Percentiles rank a stretch among this genome's conserved stretches.
Evolutionary conservation across 176 grass and related monocot species (phyloP).

Genomic region (Carex myosuroides): DNA sequence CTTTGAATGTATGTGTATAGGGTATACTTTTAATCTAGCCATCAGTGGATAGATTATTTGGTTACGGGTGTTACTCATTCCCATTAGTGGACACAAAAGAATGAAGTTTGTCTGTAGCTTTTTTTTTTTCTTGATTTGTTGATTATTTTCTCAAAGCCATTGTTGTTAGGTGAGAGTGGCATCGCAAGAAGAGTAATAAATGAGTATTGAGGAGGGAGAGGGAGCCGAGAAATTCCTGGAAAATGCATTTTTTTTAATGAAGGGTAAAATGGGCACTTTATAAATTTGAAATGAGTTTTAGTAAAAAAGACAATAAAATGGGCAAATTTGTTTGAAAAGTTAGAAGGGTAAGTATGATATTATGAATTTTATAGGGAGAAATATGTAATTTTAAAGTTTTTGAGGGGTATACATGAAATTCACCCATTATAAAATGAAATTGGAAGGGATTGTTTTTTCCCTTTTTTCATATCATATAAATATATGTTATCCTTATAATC

Average conservation of each 20-base stretch:
- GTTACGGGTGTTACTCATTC: not conserved
- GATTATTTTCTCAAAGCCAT: not conserved
- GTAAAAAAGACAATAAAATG: too few relatives aligned
- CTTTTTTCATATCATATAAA: too few relatives aligned
- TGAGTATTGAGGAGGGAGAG: constrained; percentile 66
- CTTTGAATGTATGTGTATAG: not conserved
- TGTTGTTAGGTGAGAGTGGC: constrained; percentile 66
- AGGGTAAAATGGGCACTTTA: too few relatives aligned
- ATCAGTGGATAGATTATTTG: not conserved
- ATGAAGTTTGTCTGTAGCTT: not conserved
- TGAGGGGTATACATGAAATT: too few relatives aligned
- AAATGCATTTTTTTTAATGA: constrained; percentile 21
- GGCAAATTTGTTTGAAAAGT: too few relatives aligned
- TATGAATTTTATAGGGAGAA: too few relatives aligned
- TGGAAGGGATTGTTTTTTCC: too few relatives aligned
- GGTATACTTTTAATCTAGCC: not conserved
- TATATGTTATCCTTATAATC: too few relatives aligned
- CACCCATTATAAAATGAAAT: too few relatives aligned
- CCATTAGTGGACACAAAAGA: not conserved
- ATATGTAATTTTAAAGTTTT: too few relatives aligned
- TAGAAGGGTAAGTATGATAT: too few relatives aligned
- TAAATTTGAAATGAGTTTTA: too few relatives aligned
- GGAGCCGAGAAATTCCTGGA: constrained; percentile 90
- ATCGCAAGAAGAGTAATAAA: constrained; percentile 63
- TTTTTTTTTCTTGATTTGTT: not conserved